Evolutionary conservation across 352 stramenopile species (phyloP).

Genomic region (Pythium utonaiense): DNA sequence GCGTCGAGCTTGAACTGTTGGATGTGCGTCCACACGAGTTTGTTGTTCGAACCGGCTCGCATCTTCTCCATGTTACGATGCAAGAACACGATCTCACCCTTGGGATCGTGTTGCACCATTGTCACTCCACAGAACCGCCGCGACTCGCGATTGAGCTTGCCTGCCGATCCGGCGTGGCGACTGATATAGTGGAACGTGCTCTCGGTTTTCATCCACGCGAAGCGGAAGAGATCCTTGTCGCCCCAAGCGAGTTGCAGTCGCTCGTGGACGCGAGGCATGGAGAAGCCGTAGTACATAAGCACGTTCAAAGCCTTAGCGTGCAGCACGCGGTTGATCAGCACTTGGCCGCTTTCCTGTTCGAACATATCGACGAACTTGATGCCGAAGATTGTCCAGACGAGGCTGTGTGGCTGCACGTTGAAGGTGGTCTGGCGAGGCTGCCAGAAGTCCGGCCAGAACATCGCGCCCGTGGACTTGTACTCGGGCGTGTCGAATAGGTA

Average conservation of each 20-base stretch:
- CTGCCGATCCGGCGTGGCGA: constrained; percentile 14
- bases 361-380: constrained; percentile 53
- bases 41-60: neutral
- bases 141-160: constrained; percentile 8
- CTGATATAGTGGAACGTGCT: constrained; percentile 13
- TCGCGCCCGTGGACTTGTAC: constrained; percentile 41
- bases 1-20: constrained; percentile 22
- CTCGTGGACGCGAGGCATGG: constrained; percentile 12
- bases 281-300: constrained; percentile 51
- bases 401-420: constrained; percentile 56
- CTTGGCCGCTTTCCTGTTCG: constrained; percentile 66
- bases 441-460: constrained; percentile 87
- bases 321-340: constrained; percentile 49
- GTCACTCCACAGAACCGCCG: constrained; percentile 31
- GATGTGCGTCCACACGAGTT: constrained; percentile 20
- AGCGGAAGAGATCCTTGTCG: constrained; percentile 27
- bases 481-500: constrained; percentile 55
- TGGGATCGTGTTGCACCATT: constrained; percentile 39
- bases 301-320: constrained; percentile 43
- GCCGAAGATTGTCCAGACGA: constrained; percentile 62
- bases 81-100: constrained; percentile 26
- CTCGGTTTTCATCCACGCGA: constrained; percentile 19
- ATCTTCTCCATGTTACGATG: constrained; percentile 31
- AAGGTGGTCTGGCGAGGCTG: constrained; percentile 65
- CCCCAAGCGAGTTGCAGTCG: constrained; percentile 26